Evolutionary conservation across 768 basidiomycete species (phyloP).

Genomic region (Pisolithus tinctorius): DNA sequence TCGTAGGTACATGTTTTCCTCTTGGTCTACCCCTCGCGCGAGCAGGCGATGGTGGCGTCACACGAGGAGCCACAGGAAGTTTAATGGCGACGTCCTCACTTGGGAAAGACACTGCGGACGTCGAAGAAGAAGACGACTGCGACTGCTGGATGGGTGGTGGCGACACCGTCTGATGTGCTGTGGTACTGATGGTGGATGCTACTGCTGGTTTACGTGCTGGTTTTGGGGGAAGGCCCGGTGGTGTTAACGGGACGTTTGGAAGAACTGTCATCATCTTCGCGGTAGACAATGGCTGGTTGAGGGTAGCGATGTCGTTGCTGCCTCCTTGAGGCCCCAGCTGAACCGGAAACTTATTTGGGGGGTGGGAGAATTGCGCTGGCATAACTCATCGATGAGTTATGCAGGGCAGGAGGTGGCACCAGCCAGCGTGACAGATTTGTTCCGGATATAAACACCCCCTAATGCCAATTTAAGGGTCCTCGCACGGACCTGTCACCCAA

Average conservation of each 20-base stretch:
- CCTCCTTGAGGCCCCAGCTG: no score
- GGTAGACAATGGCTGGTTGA: no score
- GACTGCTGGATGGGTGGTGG: neutral
- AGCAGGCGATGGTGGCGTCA: neutral
- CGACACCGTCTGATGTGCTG: no score
- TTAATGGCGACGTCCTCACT: neutral
- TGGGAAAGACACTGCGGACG: neutral
- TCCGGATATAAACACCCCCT: no score
- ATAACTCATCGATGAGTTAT: no score
- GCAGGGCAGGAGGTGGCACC: no score
- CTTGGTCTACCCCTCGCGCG: neutral
- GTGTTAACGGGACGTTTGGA: neutral
- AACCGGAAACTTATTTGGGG: no score
- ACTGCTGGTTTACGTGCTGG: neutral
- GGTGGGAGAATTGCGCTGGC: no score
- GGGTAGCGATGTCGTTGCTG: no score
- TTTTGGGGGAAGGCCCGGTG: neutral
- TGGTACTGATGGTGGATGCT: no score
- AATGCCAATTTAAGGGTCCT: neutral
- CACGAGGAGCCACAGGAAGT: neutral
- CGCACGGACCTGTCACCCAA: neutral
- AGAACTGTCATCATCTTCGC: no score
- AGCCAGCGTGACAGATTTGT: no score
- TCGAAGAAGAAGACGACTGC: neutral
- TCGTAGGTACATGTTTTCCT: neutral